Percentiles rank a stretch among this genome's conserved stretches.
phyloP scores from a whole-genome alignment of 805 yeast species.

The Isabelozyma rhagii region DNA sequence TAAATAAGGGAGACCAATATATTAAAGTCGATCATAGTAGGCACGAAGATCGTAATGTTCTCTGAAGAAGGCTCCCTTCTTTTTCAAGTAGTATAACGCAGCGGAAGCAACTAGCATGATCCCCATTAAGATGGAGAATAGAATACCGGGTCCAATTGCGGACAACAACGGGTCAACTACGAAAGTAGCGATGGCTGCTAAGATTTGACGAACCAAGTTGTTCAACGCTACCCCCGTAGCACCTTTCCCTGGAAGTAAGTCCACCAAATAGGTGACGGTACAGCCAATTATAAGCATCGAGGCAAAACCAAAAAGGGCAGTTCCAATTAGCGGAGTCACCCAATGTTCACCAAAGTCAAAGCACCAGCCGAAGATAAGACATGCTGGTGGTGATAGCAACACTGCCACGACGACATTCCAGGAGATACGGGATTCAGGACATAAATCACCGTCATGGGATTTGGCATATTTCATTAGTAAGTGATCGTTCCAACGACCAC shows the following conservation, averaged over 20 bases:
- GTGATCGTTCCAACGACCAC: constrained; percentile 77
- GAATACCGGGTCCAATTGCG: constrained; percentile 70
- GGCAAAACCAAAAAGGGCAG: constrained; percentile 78
- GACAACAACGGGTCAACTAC: constrained; percentile 64
- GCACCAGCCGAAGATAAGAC: constrained; percentile 82
- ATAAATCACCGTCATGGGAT: constrained; percentile 58
- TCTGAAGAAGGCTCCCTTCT: constrained; percentile 59
- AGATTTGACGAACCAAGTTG: constrained; percentile 66
- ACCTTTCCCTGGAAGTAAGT: constrained; percentile 81
- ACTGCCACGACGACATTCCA: constrained; percentile 71
- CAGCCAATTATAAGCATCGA: constrained; percentile 83
- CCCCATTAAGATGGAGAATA: constrained; percentile 66
- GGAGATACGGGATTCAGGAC: constrained; percentile 78
- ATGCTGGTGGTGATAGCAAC: constrained; percentile 56
- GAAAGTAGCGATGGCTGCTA: constrained; percentile 77
- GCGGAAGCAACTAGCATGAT: constrained; percentile 43
- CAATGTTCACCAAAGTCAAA: constrained; percentile 62
- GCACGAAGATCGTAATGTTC: constrained; percentile 57
- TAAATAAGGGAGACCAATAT: not conserved
- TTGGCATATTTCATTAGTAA: constrained; percentile 51
- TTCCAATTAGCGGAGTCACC: constrained; percentile 79
- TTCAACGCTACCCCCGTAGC: constrained; percentile 87
- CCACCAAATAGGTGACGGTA: constrained; percentile 77
- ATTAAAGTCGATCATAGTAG: constrained; percentile 49
- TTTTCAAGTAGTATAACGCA: constrained; percentile 46